Conservation (phyloP, 2,329 filamentous ascomycete species). For the Fusarium sp. region DNA sequence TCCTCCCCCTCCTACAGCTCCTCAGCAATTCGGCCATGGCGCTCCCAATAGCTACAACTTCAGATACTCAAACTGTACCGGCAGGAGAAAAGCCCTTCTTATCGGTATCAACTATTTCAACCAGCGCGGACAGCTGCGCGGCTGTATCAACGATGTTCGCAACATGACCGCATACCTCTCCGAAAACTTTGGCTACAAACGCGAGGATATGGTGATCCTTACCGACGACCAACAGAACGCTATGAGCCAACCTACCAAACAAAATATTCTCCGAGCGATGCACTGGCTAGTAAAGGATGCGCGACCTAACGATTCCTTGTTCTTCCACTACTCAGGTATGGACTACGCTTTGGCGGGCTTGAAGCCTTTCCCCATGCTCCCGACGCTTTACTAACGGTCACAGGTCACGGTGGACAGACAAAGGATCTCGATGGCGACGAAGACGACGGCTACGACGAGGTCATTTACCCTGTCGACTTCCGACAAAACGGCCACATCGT, state of each 20-base stretch:
- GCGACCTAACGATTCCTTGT: conserved; percentile 90
- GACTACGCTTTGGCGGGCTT: conserved; percentile 6
- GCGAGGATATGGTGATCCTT: conserved; percentile 96
- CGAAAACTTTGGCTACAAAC: conserved; percentile 89
- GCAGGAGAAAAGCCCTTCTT: conserved; percentile 86
- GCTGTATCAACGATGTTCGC: conserved; percentile 97
- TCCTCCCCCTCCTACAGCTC: conserved; percentile 72
- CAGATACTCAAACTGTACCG: conserved; percentile 92
- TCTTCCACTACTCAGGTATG: conserved; percentile 96
- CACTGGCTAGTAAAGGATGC: conserved; percentile 98
- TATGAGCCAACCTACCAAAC: conserved; percentile 96
- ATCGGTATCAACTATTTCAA: conserved; percentile 98
- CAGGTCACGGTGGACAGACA: conserved; percentile 84
- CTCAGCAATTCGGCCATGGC: conserved; percentile 82
- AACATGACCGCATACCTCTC: conserved; percentile 95
- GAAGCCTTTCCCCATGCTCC: neutral
- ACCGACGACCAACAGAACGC: conserved; percentile 97
- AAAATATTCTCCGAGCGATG: conserved; percentile 95
- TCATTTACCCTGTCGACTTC: conserved; percentile 87
- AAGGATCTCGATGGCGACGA: conserved; percentile 83
- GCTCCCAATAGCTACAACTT: conserved; percentile 85
- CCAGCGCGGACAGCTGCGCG: conserved; percentile 88
- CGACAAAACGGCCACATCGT: conserved; percentile 83
- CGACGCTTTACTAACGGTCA: conserved; percentile 26
- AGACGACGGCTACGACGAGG: conserved; percentile 84